Evolutionary conservation across 345 rosid species (phyloP).

Genomic region (Eucalyptus grandis): DNA sequence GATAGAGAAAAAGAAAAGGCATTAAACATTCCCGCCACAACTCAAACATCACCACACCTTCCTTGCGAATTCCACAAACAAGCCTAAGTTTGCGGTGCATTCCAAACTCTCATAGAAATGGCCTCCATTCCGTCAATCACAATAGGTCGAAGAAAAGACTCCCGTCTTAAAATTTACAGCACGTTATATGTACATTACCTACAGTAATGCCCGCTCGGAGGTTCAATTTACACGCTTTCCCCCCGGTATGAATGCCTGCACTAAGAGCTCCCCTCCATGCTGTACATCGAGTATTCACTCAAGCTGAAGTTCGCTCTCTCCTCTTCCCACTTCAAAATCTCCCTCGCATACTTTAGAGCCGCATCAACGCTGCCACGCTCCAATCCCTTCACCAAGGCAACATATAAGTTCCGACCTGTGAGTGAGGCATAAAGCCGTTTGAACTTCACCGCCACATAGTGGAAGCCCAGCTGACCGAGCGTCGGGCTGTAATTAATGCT

Average conservation of each 20-base stretch:
- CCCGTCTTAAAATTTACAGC: neutral
- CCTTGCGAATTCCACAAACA: neutral
- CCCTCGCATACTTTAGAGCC: constrained; percentile 65
- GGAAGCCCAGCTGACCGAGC: constrained; percentile 74
- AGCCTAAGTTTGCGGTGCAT: neutral
- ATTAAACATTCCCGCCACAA: neutral
- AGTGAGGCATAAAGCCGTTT: constrained; percentile 67
- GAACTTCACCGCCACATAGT: constrained; percentile 77
- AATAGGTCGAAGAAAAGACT: neutral
- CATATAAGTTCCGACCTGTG: constrained; percentile 65
- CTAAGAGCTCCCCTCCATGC: constrained; percentile 44
- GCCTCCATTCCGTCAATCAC: neutral
- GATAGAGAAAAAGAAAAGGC: neutral
- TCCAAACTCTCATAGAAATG: neutral
- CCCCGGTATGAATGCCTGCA: neutral
- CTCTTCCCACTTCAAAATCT: constrained; percentile 90
- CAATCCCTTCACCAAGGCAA: constrained; percentile 53
- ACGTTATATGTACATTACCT: neutral
- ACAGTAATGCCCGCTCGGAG: neutral
- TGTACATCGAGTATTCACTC: constrained; percentile 41
- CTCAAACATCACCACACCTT: neutral
- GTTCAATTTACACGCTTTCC: neutral
- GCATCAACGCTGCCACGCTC: constrained; percentile 48
- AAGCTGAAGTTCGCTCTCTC: constrained; percentile 52
- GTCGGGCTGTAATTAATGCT: constrained; percentile 61